A percentile compares a stretch with the other conserved stretches of the same genome.
phyloP scores from a whole-genome alignment of 139 green algal genomes.

The Astrephomene gubernaculifera region DNA sequence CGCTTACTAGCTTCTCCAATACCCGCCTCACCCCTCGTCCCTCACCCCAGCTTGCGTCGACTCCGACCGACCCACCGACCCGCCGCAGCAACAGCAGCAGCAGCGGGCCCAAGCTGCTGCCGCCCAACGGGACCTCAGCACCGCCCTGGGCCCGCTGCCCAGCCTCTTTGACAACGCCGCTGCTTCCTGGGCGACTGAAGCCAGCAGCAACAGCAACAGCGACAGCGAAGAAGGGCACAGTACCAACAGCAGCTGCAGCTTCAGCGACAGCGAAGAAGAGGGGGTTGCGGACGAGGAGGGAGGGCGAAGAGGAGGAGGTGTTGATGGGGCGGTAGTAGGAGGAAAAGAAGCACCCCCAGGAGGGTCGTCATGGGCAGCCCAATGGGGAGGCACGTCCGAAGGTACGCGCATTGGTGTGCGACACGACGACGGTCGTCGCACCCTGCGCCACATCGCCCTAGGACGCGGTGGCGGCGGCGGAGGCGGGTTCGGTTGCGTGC shows the following conservation, averaged over 20 bases:
- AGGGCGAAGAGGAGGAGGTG: background rate
- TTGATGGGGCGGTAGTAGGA: background rate
- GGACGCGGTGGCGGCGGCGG: background rate
- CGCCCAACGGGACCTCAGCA: background rate
- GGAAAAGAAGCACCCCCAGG: background rate
- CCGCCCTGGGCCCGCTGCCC: slow-evolving; percentile 16
- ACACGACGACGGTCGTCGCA: background rate
- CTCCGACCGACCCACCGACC: background rate
- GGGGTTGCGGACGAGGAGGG: background rate
- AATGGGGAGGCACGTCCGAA: background rate
- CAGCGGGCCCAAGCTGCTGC: background rate
- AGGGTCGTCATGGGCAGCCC: background rate
- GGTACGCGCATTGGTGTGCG: background rate
- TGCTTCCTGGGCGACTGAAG: background rate
- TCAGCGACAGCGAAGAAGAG: background rate
- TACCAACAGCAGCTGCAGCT: background rate
- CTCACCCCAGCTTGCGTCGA: background rate
- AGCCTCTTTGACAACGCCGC: background rate
- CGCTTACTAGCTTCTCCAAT: background rate
- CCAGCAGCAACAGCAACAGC: background rate
- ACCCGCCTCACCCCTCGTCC: background rate
- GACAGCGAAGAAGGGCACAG: background rate
- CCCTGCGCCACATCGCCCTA: too few species aligned
- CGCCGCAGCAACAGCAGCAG: background rate
- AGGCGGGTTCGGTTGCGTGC: too few species aligned